Conservation (phyloP, 352 stramenopile species). For the Pythium guiyangense region DNA sequence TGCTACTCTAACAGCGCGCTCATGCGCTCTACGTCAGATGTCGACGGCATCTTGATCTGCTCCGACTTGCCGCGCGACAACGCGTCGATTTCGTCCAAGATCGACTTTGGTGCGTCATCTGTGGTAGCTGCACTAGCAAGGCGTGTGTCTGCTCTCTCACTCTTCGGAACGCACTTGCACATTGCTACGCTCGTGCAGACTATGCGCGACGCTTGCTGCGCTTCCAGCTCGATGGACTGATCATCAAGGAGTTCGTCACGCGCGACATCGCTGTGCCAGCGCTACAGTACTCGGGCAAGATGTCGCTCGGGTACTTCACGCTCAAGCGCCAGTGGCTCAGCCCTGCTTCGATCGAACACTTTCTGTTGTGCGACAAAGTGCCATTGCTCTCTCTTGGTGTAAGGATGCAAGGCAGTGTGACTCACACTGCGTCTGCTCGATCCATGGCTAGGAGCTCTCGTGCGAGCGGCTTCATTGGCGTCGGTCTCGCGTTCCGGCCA, state of each 20-base stretch:
- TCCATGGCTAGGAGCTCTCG: conserved; percentile 20
- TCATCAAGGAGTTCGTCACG: conserved; percentile 21
- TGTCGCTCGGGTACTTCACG: conserved; percentile 37
- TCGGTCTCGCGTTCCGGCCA: conserved; percentile 34
- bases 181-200: conserved; percentile 19
- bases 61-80: conserved; percentile 16
- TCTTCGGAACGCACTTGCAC: no score
- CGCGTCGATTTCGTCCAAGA: conserved; percentile 2
- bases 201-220: conserved; percentile 50
- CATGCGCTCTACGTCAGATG: conserved; percentile 12
- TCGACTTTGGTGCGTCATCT: conserved; percentile 34
- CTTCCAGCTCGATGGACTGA: conserved; percentile 31
- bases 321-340: conserved; percentile 38
- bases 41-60: conserved; percentile 35
- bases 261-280: conserved; percentile 25
- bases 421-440: not conserved
- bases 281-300: conserved; percentile 15
- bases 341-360: conserved; percentile 40
- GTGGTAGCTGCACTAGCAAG: no score
- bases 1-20: no score
- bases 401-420: no score
- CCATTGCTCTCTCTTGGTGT: not conserved
- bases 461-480: conserved; percentile 49
- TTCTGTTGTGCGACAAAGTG: conserved; percentile 24
- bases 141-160: no score